Conservation (phyloP, 1,284 basidiomycete genomes). For the Sphaerobolus stellatus region DNA sequence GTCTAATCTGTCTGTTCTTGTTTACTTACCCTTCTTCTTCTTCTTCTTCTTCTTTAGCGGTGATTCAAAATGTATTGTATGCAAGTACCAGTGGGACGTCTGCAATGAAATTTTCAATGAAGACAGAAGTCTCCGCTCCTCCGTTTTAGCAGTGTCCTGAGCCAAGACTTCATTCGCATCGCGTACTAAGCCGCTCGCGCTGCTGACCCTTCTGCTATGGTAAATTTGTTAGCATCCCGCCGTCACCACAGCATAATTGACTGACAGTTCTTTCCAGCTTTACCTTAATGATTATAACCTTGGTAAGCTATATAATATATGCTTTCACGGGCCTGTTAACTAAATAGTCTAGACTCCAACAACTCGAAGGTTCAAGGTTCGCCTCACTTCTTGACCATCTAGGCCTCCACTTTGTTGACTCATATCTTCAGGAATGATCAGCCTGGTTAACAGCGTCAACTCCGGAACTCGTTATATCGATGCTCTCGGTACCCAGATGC, state of each 20-base stretch:
- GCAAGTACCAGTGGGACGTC: background rate
- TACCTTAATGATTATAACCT: constrained; percentile 15
- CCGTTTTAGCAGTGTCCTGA: constrained; percentile 35
- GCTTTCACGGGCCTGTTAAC: background rate
- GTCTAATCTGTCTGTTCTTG: no score
- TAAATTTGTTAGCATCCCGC: constrained; percentile 6
- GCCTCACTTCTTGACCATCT: background rate
- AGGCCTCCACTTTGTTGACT: constrained; percentile 9
- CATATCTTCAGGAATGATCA: constrained; percentile 25
- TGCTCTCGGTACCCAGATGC: constrained; percentile 36
- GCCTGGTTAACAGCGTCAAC: constrained; percentile 33
- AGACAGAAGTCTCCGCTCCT: constrained; percentile 40
- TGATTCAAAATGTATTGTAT: no score
- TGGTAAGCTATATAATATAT: background rate
- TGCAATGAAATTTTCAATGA: constrained; percentile 45
- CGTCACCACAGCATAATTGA: no score
- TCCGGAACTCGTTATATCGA: constrained; percentile 30
- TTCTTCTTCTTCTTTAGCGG: no score
- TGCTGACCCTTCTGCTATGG: constrained; percentile 23
- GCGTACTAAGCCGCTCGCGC: constrained; percentile 23
- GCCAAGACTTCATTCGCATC: constrained; percentile 20
- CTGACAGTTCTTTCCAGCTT: background rate
- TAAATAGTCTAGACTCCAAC: constrained; percentile 4
- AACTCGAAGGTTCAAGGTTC: constrained; percentile 24
- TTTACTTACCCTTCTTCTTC: no score